Percentiles rank a stretch among this genome's conserved stretches.
phyloP scores from a whole-genome alignment of 2,329 filamentous ascomycete species.

The Alternaria infectoria region DNA sequence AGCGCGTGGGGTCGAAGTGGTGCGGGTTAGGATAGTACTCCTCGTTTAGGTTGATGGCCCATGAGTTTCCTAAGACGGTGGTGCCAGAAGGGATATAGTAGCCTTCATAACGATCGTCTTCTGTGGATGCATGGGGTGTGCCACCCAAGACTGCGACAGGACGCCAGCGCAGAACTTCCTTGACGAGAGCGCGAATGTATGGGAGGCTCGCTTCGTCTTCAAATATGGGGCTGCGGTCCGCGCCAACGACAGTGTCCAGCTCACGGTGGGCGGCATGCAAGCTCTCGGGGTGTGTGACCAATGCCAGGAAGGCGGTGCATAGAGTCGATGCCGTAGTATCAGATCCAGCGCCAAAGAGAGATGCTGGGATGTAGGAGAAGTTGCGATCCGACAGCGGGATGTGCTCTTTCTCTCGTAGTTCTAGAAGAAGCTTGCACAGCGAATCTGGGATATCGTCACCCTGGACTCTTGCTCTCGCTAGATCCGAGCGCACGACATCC shows the following conservation, averaged over 20 bases:
- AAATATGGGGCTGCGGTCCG: slow-evolving; percentile 41
- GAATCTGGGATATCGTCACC: slow-evolving; percentile 49
- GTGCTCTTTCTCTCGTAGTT: slow-evolving; percentile 48
- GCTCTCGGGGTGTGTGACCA: slow-evolving; percentile 56
- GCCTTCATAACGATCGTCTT: slow-evolving; percentile 58
- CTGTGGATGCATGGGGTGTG: slow-evolving; percentile 56
- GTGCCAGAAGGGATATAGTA: slow-evolving; percentile 59
- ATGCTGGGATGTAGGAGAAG: slow-evolving; percentile 54
- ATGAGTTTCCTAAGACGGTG: slow-evolving; percentile 53
- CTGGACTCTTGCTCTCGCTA: slow-evolving; percentile 45
- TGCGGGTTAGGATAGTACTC: slow-evolving; percentile 50
- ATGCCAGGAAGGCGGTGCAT: slow-evolving; percentile 57
- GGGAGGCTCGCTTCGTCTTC: slow-evolving; percentile 48
- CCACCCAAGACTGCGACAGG: slow-evolving; percentile 53
- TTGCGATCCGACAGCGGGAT: slow-evolving; percentile 51
- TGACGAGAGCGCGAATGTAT: slow-evolving; percentile 49
- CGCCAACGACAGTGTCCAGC: slow-evolving; percentile 46
- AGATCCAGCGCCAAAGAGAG: slow-evolving; percentile 57
- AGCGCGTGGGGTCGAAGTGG: slow-evolving; percentile 50
- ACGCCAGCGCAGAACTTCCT: slow-evolving; percentile 46
- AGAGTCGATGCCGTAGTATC: slow-evolving; percentile 60
- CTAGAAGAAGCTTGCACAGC: slow-evolving; percentile 54
- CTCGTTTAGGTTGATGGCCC: slow-evolving; percentile 53
- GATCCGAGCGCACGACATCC: slow-evolving; percentile 50
- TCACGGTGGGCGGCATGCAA: slow-evolving; percentile 53